Percentiles rank a stretch among this genome's conserved stretches.
phyloP scores from a whole-genome alignment of 108 stramenopile species.

The Bacterosira constricta region DNA sequence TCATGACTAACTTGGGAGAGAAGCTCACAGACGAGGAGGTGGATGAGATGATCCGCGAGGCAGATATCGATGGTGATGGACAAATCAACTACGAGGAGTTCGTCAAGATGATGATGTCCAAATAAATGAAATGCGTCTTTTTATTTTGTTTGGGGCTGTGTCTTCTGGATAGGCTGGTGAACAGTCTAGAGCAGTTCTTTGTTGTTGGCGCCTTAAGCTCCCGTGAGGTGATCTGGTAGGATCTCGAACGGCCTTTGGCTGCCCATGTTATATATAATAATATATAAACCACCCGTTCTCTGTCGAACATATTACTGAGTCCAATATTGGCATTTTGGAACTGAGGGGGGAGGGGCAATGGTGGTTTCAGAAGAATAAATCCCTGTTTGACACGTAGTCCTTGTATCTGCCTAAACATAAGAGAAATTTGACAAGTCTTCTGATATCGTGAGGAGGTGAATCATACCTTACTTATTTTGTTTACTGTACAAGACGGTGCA shows the following conservation, averaged over 20 bases:
- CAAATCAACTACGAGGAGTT: conserved; percentile 99
- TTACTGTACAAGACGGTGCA: too few relatives aligned
- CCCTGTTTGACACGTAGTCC: too few relatives aligned
- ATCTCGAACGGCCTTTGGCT: not conserved
- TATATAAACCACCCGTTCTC: not conserved
- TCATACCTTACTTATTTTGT: too few relatives aligned
- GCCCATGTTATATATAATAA: not conserved
- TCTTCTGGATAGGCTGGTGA: not conserved
- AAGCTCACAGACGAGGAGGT: conserved; percentile 99
- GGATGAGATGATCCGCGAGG: conserved; percentile 99
- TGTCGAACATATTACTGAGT: not conserved
- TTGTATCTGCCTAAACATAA: too few relatives aligned
- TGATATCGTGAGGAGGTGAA: too few relatives aligned
- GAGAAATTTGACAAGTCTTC: too few relatives aligned
- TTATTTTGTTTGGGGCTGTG: too few relatives aligned
- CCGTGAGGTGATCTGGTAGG: not conserved
- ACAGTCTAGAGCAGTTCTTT: not conserved
- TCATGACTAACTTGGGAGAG: conserved; percentile 99
- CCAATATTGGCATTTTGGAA: not conserved
- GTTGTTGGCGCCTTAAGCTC: not conserved
- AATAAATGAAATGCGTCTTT: too few relatives aligned
- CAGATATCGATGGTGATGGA: conserved; percentile 99
- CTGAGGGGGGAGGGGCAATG: not conserved
- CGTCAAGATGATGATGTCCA: conserved; percentile 99
- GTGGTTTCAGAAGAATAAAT: too few relatives aligned